These are phyloP conservation scores for Cercospora sp. DNA, from an alignment of 2,329 filamentous ascomycete genomes.

Conservation along the genomic window DNA sequence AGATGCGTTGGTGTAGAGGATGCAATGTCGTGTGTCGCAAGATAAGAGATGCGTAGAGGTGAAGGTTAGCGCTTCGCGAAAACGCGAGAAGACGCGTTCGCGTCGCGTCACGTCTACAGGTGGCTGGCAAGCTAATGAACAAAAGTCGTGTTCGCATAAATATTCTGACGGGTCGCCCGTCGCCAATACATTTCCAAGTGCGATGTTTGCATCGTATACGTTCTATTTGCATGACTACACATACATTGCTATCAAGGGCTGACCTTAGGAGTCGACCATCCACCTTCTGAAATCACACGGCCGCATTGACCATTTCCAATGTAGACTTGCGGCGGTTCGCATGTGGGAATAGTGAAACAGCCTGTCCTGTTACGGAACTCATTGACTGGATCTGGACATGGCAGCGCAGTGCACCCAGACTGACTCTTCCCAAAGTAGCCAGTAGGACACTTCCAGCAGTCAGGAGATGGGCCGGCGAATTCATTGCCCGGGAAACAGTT, in stretches of 20 bases:
- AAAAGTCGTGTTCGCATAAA: neutral
- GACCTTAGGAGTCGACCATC: neutral
- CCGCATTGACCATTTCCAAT: neutral
- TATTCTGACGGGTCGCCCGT: neutral
- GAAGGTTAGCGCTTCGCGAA: neutral
- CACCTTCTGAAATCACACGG: neutral
- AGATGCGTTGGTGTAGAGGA: constrained; percentile 15
- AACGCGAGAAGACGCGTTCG: too few relatives aligned
- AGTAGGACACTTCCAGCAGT: constrained; percentile 3
- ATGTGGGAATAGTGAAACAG: neutral
- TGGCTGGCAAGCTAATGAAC: too few relatives aligned
- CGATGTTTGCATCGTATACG: neutral
- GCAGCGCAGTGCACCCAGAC: neutral
- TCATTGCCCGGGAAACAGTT: constrained; percentile 2
- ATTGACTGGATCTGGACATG: neutral
- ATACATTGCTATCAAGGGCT: neutral
- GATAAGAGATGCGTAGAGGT: neutral
- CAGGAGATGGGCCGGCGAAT: neutral
- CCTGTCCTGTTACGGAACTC: neutral
- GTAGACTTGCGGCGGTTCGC: neutral
- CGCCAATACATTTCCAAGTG: neutral
- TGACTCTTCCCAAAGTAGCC: neutral
- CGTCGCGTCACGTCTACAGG: too few relatives aligned
- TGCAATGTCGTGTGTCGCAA: constrained; percentile 4
- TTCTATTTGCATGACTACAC: neutral